Conservation (phyloP, 2,329 filamentous ascomycete genomes). For the Colletotrichum sp. region DNA sequence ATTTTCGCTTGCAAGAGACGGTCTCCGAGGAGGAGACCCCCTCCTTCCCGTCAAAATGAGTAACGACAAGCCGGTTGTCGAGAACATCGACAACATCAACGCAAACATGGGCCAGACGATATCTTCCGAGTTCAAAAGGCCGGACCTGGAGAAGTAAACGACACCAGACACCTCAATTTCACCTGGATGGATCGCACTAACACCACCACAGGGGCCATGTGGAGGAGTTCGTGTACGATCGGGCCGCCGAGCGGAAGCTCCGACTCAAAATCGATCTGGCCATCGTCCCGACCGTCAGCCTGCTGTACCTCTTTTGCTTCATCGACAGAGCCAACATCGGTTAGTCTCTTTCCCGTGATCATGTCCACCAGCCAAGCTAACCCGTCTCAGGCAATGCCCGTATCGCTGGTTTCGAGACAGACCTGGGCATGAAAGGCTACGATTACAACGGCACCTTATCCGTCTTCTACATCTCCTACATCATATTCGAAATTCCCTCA, state of each 20-base stretch:
- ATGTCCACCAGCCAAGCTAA: neutral
- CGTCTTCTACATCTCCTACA: constrained; percentile 69
- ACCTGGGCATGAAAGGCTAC: constrained; percentile 57
- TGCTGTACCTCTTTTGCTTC: constrained; percentile 71
- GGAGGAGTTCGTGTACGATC: constrained; percentile 24
- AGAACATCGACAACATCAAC: constrained; percentile 10
- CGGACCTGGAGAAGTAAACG: constrained; percentile 1
- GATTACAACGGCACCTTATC: constrained; percentile 68
- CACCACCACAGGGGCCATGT: neutral
- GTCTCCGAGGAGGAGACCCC: neutral
- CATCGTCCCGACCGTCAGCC: constrained; percentile 64
- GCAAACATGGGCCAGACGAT: neutral
- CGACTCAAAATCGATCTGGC: constrained; percentile 64
- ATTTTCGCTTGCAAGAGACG: neutral
- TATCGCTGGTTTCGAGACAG: constrained; percentile 60
- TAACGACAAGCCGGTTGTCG: neutral
- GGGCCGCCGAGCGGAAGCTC: constrained; percentile 39
- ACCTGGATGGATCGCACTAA: neutral
- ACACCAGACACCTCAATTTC: neutral
- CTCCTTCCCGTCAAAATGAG: neutral
- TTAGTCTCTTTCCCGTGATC: constrained; percentile 27
- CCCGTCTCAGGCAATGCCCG: constrained; percentile 56
- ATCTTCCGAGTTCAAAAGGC: neutral
- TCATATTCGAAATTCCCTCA: constrained; percentile 67
- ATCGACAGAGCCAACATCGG: constrained; percentile 72